Evolutionary conservation across 768 basidiomycete genomes (phyloP).

Genomic region (Scleroderma bovista): DNA sequence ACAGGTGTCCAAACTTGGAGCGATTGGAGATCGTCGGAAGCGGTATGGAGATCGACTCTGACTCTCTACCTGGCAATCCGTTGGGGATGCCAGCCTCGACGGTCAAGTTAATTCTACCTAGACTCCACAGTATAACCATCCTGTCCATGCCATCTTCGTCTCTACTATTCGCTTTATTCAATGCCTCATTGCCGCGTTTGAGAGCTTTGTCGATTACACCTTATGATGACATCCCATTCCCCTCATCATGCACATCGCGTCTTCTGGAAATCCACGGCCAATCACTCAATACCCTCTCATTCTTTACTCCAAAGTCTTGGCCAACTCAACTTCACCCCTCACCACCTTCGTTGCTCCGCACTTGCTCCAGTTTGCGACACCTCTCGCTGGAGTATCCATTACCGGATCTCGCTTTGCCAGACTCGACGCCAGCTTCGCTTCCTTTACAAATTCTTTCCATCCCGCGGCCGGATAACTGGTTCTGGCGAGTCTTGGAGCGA

Average conservation of each 20-base stretch:
- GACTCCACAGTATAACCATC: slow-evolving; percentile 53
- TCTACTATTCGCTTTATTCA: slow-evolving; percentile 53
- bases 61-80: slow-evolving; percentile 24
- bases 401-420: slow-evolving; percentile 40
- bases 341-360: slow-evolving; percentile 41
- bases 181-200: slow-evolving; percentile 56
- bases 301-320: slow-evolving; percentile 69
- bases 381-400: slow-evolving; percentile 70
- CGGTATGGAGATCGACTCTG: slow-evolving; percentile 50
- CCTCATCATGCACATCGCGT: slow-evolving; percentile 48
- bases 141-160: slow-evolving; percentile 65
- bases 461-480: slow-evolving; percentile 62
- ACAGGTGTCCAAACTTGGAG: slow-evolving; percentile 51
- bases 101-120: slow-evolving; percentile 46
- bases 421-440: slow-evolving; percentile 25
- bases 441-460: slow-evolving; percentile 64
- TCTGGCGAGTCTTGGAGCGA: slow-evolving; percentile 50
- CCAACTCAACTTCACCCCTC: slow-evolving; percentile 55
- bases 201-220: slow-evolving; percentile 66
- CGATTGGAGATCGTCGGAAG: slow-evolving; percentile 58
- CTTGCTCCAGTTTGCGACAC: slow-evolving; percentile 54
- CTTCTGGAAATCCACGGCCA: slow-evolving; percentile 59
- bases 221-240: slow-evolving; percentile 61
- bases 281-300: slow-evolving; percentile 51
- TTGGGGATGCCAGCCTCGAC: slow-evolving; percentile 19